These are phyloP conservation scores for Coniferiporia sulphurascens DNA, from an alignment of 1,284 basidiomycete species.

Conservation along the genomic window DNA sequence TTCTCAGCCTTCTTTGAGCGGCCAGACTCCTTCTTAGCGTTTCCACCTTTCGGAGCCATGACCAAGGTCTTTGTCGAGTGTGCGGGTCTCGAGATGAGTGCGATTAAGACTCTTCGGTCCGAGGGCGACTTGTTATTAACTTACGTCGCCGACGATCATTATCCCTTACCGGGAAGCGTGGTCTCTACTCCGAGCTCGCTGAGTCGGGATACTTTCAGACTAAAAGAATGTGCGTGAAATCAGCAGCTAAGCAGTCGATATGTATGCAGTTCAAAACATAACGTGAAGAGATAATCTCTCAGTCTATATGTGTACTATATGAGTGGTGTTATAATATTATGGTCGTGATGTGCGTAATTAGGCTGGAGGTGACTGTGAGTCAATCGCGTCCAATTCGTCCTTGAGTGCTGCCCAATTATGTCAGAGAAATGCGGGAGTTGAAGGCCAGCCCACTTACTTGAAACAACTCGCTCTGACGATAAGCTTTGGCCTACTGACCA, in stretches of 20 bases:
- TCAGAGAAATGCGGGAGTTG: neutral
- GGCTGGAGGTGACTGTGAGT: neutral
- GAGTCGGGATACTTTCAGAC: too few species aligned
- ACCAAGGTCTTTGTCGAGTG: neutral
- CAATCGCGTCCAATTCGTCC: slow-evolving; percentile 6
- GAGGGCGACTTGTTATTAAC: too few species aligned
- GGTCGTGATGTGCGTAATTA: neutral
- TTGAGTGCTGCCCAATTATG: slow-evolving; percentile 1
- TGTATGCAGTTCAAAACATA: too few species aligned
- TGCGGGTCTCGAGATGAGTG: neutral
- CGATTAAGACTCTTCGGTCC: neutral
- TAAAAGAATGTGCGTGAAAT: too few species aligned
- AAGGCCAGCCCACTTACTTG: slow-evolving; percentile 4
- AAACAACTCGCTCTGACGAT: neutral
- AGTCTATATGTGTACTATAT: neutral
- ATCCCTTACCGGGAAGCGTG: too few species aligned
- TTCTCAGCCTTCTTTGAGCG: slow-evolving; percentile 92
- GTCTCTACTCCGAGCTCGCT: too few species aligned
- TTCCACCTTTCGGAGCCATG: slow-evolving; percentile 84
- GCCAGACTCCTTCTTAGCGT: slow-evolving; percentile 86
- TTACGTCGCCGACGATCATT: too few species aligned
- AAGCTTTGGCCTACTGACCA: slow-evolving; percentile 54
- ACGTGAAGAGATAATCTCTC: neutral
- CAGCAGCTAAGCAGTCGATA: too few species aligned
- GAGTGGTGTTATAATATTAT: neutral